Base-by-base conservation (phyloP, 805 yeast genomes). In the Candida nanaspora region DNA sequence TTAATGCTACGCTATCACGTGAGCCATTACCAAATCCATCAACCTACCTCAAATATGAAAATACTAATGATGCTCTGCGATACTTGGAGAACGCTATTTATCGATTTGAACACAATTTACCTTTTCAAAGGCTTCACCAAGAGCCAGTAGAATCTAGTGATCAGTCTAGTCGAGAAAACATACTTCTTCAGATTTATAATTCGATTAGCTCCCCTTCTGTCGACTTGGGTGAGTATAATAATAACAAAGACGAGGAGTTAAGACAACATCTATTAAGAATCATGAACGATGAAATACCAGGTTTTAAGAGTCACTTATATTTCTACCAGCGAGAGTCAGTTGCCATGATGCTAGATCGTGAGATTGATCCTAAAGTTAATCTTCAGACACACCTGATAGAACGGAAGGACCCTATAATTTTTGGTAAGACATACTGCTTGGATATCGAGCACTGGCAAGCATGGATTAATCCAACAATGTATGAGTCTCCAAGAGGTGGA, bases 261-360 rank as follows among this genome's bases (percentile, higher is more conserved):
- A n/a, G n/a, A n/a, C n/a, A n/a, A n/a, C n/a, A n/a, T n/a, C n/a
- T n/a, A n/a, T n/a, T n/a, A n/a, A n/a, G n/a, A n/a, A n/a, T n/a
- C n/a, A n/a, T 57, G 29, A 46, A 55, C 28, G 57, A 60, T 37
- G 57, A 56, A 9, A 55, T 70, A 9, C 52, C 56, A 1, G 86
- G 86, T 0, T 61, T 82, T 38, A 66, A 59, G 34, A 69, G 82
- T 16, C 42, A 48, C 0, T 59, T 82, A 11, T 81, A 79, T 50
- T 66, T 68, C 3, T 82, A 78, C 49, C 88, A 82, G 53, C 54
- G 69, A n/a, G 68, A 73, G 38, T 78, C 87, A 0, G 65, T 81
- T 6, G 67, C 72, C 2, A 74, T 72, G 47, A 81, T 82, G 87
- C 55, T 70, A 23, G 72, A 69, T 39, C 69, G 65, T 47, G 88